phyloP scores from a whole-genome alignment of 2,329 filamentous ascomycete genomes.

The Ciborinia camelliae region DNA sequence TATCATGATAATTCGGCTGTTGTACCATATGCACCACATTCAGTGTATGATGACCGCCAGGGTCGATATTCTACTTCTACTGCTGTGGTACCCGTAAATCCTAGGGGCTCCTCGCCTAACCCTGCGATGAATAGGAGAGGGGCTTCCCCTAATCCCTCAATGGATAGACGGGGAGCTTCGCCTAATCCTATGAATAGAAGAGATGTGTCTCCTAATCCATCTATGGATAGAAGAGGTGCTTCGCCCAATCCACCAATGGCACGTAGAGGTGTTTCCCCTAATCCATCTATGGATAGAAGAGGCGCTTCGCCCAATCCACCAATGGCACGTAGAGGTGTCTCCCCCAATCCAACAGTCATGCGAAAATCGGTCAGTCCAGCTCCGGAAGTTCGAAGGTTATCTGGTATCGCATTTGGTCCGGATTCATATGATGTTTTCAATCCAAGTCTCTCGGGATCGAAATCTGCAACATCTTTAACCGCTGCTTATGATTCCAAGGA shows the following conservation, averaged over 20 bases:
- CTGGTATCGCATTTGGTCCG: constrained; percentile 67
- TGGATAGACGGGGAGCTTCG: constrained; percentile 29
- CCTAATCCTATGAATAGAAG: constrained; percentile 28
- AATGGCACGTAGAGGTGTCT: constrained; percentile 56
- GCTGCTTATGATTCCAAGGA: constrained; percentile 33
- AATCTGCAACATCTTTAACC: constrained; percentile 31
- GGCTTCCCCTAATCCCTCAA: constrained; percentile 31
- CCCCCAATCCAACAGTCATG: constrained; percentile 43
- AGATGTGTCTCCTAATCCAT: constrained; percentile 32
- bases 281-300: constrained; percentile 24
- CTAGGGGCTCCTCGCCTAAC: constrained; percentile 33
- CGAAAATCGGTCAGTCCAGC: constrained; percentile 75
- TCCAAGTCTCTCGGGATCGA: constrained; percentile 45
- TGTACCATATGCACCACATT: constrained; percentile 28
- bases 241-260: constrained; percentile 43
- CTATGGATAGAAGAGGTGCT: constrained; percentile 24
- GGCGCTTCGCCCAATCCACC: constrained; percentile 32
- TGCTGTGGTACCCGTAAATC: constrained; percentile 36
- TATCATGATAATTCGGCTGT: constrained; percentile 30
- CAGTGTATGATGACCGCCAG: constrained; percentile 35
- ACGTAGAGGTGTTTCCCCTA: constrained; percentile 50
- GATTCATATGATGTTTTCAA: constrained; percentile 75
- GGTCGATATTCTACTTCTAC: constrained; percentile 28
- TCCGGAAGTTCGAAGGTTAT: constrained; percentile 55
- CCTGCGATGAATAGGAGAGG: constrained; percentile 23